Evolutionary conservation across 2,329 filamentous ascomycete species (phyloP), one percentile per base, ranked within the genome.

Genomic region (Bipolaris gigantea): DNA sequence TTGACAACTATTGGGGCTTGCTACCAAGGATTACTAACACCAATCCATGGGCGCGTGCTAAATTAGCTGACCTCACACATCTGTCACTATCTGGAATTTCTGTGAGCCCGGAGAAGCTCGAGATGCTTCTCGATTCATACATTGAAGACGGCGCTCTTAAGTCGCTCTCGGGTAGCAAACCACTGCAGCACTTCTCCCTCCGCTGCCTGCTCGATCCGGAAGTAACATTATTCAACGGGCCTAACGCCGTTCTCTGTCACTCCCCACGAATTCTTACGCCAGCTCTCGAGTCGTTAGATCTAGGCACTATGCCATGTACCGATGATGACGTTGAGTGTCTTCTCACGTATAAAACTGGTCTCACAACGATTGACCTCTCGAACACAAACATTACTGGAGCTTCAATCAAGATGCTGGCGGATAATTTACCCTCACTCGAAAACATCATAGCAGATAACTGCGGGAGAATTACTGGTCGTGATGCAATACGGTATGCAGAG

Each of bases 401-500:
- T 1, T 66, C 71, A 2, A 69, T 80, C 30, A 76, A 75, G 55
- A 69, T 67, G 53, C 58, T 77, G 15, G 66, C 72, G 0, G 67
- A 73, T 25, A 53, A 49, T 8, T 36, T 72, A 10, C 59, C 60
- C 0, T 55, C 57, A 9, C 55, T 78, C 5, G 62, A 61, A 38
- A 56, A 54, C 10, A 58, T 79, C 16, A 65, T 63, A 2, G 59
- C 76, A 16, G 65, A 76, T 40, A 55, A 73, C 8, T 79, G 76
- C 43, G 48, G 48, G 2, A 45, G 62, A 6, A 66, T 79, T 1
- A 63, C 48, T 10, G 69, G 71, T 15, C 57, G 70, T 1, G 77
- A 79, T 63, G 77, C 75, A 0, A 64, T 78, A 4, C 66, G 70
- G 11, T 77, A 76, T 67, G 77, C 77, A 3, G 60, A 71, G 44